Conservation (phyloP, 2,329 filamentous ascomycete genomes). For the Phialocephala subalpina region DNA sequence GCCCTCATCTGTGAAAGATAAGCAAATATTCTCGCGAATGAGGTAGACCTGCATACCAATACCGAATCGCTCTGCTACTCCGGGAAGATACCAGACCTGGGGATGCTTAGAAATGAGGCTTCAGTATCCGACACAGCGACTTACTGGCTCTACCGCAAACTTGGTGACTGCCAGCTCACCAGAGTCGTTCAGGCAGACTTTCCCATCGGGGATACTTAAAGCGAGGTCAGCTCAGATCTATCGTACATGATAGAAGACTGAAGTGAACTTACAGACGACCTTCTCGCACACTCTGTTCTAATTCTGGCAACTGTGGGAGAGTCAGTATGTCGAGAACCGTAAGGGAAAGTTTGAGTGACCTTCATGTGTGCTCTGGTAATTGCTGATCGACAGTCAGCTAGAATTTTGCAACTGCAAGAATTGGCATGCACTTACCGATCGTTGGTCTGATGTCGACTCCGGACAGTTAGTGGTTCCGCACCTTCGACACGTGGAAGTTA, state of each 20-base stretch:
- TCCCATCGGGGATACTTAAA: conserved; percentile 69
- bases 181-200: conserved; percentile 82
- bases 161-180: conserved; percentile 96
- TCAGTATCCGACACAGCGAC: conserved; percentile 9
- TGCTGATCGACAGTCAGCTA: conserved; percentile 36
- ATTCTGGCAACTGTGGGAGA: conserved; percentile 75
- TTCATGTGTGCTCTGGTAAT: conserved; percentile 48
- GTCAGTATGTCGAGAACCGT: conserved; percentile 19
- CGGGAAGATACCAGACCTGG: conserved; percentile 81
- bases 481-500: neutral
- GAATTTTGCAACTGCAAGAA: neutral
- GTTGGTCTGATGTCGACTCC: conserved; percentile 47
- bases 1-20: conserved; percentile 89
- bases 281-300: conserved; percentile 84
- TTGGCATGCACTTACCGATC: conserved; percentile 38
- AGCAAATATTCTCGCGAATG: conserved; percentile 49
- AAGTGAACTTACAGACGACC: conserved; percentile 69
- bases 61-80: conserved; percentile 90
- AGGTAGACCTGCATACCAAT: conserved; percentile 55
- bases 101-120: conserved; percentile 60
- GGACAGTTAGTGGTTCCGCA: conserved; percentile 30
- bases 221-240: conserved; percentile 24
- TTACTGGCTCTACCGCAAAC: conserved; percentile 93
- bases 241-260: neutral
- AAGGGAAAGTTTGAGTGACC: conserved; percentile 28